Conservation (phyloP, 371 early-diverging fungal species). For the Circinella umbellata region DNA sequence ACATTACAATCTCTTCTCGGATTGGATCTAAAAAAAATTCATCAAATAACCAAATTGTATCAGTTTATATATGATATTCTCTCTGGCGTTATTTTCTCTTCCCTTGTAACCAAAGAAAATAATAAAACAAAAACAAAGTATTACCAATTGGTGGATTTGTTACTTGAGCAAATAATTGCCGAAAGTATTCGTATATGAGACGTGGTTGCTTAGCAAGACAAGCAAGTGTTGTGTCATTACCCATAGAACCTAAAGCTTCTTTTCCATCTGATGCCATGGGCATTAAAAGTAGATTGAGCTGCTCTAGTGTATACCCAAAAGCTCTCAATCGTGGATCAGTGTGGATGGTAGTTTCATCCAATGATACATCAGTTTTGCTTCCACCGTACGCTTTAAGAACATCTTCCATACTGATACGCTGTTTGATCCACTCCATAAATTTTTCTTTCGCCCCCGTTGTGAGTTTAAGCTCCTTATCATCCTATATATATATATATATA, state of each 20-base stretch:
- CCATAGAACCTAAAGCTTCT: conserved; percentile 98
- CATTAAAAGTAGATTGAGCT: conserved; percentile 83
- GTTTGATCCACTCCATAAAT: conserved; percentile 85
- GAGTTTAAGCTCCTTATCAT: conserved; percentile 88
- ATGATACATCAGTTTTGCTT: conserved; percentile 25
- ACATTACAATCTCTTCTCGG: conserved; percentile 97
- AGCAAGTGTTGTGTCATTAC: conserved; percentile 94
- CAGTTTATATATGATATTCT: too few species aligned
- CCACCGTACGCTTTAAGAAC: conserved; percentile 41
- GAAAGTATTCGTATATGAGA: conserved; percentile 94
- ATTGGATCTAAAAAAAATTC: conserved; percentile 76
- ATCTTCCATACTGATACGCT: conserved; percentile 75
- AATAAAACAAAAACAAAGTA: too few species aligned
- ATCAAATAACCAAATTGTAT: too few species aligned
- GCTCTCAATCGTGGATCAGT: conserved; percentile 86
- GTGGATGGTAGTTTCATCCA: conserved; percentile 53
- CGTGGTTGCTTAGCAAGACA: conserved; percentile 90
- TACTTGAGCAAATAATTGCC: conserved; percentile 97
- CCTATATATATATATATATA: conserved; percentile 26
- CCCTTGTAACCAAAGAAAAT: too few species aligned
- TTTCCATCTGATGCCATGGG: conserved; percentile 91
- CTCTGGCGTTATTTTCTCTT: too few species aligned
- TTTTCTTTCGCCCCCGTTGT: conserved; percentile 70
- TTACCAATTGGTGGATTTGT: conserved; percentile 90
- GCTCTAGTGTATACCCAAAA: conserved; percentile 94